These are phyloP conservation scores for Tolypocladium nubicola DNA, from an alignment of 2,329 filamentous ascomycete genomes.

Conservation along the genomic window DNA sequence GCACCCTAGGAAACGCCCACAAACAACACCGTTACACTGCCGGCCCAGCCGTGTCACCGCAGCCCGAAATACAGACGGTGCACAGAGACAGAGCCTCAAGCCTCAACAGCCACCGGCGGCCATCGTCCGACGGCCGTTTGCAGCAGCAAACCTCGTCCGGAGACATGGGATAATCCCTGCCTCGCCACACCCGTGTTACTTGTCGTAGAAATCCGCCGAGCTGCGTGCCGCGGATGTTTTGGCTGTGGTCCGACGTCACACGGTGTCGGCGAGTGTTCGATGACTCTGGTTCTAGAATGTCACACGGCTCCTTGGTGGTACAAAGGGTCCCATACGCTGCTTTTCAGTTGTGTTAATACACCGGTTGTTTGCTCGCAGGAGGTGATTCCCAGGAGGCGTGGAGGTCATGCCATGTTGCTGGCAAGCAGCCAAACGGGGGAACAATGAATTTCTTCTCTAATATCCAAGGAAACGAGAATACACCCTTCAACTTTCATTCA, in stretches of 20 bases:
- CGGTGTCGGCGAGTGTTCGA: background rate
- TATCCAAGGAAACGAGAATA: background rate
- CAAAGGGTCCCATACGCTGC: background rate
- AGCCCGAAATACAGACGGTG: background rate
- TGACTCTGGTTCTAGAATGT: background rate
- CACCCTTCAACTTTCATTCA: background rate
- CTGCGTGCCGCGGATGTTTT: background rate
- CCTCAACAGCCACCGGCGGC: background rate
- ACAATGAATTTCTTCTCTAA: background rate
- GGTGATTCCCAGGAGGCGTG: background rate
- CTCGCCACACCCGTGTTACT: background rate
- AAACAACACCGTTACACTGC: background rate
- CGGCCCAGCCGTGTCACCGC: background rate
- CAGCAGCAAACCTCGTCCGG: conserved; percentile 1
- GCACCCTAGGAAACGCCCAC: background rate
- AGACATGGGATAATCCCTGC: background rate
- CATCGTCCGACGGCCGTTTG: background rate
- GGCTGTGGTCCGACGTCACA: background rate
- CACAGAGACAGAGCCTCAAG: background rate
- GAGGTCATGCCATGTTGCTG: background rate
- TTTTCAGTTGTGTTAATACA: background rate
- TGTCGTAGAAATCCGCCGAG: background rate
- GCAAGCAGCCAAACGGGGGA: background rate
- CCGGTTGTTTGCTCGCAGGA: background rate
- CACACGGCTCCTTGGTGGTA: background rate